Percentiles rank a stretch among this genome's conserved stretches.
Conservation (phyloP, 2,329 filamentous ascomycete species). For the Alternaria atra region DNA sequence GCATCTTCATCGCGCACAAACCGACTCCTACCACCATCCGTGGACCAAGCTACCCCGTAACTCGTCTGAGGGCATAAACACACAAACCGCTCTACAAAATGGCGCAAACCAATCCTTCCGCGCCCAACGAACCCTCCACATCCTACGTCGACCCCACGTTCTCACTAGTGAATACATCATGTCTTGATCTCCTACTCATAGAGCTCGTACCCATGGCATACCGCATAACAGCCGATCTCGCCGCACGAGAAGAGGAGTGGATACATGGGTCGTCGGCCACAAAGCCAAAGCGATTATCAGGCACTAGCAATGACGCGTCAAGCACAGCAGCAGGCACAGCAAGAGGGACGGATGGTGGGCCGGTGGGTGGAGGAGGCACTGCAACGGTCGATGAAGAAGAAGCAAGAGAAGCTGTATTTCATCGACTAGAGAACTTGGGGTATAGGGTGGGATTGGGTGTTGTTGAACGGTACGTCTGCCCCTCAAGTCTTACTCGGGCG, state of each 20-base stretch:
- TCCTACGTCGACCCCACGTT: conserved; percentile 74
- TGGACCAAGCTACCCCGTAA: neutral
- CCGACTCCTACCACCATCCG: neutral
- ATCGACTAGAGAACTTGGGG: conserved; percentile 81
- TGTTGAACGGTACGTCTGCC: conserved; percentile 76
- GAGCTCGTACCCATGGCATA: conserved; percentile 96
- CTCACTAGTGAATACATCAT: conserved; percentile 81
- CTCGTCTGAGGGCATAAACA: neutral
- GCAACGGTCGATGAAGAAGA: conserved; percentile 75
- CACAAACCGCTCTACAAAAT: conserved; percentile 10
- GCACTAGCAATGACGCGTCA: conserved; percentile 34
- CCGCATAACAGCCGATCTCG: conserved; percentile 79
- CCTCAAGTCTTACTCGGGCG: neutral
- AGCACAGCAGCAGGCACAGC: conserved; percentile 37
- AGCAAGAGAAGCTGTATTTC: conserved; percentile 84
- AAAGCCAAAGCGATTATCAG: conserved; percentile 29
- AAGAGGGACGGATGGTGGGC: conserved; percentile 18
- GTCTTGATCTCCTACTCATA: conserved; percentile 93
- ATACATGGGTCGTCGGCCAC: conserved; percentile 20
- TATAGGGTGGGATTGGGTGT: conserved; percentile 93
- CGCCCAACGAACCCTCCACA: conserved; percentile 26
- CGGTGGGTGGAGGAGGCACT: conserved; percentile 29
- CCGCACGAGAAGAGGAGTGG: conserved; percentile 59
- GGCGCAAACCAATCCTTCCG: conserved; percentile 23
- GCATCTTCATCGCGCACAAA: neutral